Conservation (phyloP, 768 basidiomycete species). For the Mycena alexandri region DNA sequence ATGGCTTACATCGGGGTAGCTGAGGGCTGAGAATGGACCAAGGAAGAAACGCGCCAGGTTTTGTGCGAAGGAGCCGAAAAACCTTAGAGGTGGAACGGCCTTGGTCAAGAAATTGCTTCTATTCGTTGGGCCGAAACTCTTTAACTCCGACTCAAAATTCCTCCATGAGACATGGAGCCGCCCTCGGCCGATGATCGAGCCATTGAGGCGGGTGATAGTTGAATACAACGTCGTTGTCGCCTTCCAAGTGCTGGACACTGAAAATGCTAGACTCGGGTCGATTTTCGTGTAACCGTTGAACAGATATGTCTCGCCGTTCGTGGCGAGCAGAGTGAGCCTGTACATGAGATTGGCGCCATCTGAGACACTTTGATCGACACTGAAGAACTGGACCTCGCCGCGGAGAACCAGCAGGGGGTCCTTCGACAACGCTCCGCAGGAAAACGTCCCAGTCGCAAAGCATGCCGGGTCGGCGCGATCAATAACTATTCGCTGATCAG, state of each 20-base stretch:
- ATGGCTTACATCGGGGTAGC: slow-evolving; percentile 21
- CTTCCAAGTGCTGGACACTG: slow-evolving; percentile 28
- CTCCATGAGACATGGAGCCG: slow-evolving; percentile 24
- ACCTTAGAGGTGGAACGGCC: neutral
- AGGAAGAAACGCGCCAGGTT: slow-evolving; percentile 24
- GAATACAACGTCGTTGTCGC: slow-evolving; percentile 37
- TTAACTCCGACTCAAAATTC: slow-evolving; percentile 32
- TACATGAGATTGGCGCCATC: slow-evolving; percentile 30
- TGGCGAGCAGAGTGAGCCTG: slow-evolving; percentile 33
- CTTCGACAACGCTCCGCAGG: slow-evolving; percentile 32
- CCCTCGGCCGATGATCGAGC: slow-evolving; percentile 33
- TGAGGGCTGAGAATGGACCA: slow-evolving; percentile 20
- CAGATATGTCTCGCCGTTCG: slow-evolving; percentile 30
- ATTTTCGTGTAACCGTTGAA: slow-evolving; percentile 36
- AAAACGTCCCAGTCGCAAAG: slow-evolving; percentile 35
- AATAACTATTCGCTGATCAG: slow-evolving; percentile 19
- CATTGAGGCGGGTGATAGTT: slow-evolving; percentile 28
- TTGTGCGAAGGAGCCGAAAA: slow-evolving; percentile 23
- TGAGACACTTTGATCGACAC: slow-evolving; percentile 27
- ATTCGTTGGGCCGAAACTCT: slow-evolving; percentile 19
- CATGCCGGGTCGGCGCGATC: slow-evolving; percentile 26
- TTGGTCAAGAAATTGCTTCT: neutral
- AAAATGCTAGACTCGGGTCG: slow-evolving; percentile 29
- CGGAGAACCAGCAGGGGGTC: slow-evolving; percentile 34
- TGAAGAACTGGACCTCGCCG: slow-evolving; percentile 36